phyloP scores from a whole-genome alignment of 257 asterid species.

The Lavandula angustifolia region DNA sequence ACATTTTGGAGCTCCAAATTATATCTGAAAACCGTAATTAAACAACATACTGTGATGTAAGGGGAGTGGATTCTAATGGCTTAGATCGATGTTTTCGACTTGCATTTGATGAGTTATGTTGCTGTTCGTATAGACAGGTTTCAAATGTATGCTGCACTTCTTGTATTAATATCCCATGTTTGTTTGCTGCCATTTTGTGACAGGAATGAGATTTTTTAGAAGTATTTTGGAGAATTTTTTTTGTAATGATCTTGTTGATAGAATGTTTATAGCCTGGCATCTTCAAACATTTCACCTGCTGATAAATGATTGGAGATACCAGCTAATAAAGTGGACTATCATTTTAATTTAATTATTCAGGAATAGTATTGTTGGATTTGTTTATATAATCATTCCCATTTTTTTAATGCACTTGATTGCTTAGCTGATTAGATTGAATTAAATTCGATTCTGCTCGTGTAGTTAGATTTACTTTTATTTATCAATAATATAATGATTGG shows the following conservation, averaged over 20 bases:
- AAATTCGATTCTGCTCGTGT: neutral
- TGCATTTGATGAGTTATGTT: neutral
- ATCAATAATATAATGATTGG: too few relatives aligned
- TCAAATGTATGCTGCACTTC: neutral
- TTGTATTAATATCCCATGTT: constrained; percentile 13
- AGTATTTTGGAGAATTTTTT: constrained; percentile 7
- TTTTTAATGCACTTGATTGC: neutral
- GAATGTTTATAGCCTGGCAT: constrained; percentile 33
- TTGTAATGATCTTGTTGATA: constrained; percentile 13
- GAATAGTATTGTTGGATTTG: constrained; percentile 19
- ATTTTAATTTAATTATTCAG: constrained; percentile 27
- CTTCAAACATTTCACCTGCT: constrained; percentile 31
- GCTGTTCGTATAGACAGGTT: constrained; percentile 1
- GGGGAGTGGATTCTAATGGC: neutral
- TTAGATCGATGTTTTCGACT: neutral
- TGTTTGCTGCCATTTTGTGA: neutral
- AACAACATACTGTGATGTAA: neutral
- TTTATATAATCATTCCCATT: constrained; percentile 1
- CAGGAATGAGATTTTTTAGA: constrained; percentile 19
- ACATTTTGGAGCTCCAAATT: neutral
- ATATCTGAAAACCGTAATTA: too few relatives aligned
- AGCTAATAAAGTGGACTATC: constrained; percentile 40
- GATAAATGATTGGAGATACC: constrained; percentile 36
- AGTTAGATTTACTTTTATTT: neutral
- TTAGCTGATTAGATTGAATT: neutral